Conservation (phyloP, 2,329 filamentous ascomycete genomes). For the Exophiala sp. region DNA sequence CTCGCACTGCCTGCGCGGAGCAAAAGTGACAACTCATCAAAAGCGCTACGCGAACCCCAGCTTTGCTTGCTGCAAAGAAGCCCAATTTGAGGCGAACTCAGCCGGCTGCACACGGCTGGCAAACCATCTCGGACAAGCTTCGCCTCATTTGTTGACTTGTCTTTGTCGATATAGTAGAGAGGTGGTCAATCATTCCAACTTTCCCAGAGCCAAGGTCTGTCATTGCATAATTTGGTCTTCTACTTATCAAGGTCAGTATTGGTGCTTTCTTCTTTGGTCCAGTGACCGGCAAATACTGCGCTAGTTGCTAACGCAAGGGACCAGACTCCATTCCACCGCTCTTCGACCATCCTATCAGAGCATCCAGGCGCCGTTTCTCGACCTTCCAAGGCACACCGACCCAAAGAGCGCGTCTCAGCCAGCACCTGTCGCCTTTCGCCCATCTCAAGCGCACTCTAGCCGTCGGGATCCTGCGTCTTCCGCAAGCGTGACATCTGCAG, state of each 20-base stretch:
- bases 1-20: slow-evolving; percentile 4
- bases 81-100: slow-evolving; percentile 36
- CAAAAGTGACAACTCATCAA: slow-evolving; percentile 43
- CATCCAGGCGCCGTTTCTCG: slow-evolving; percentile 14
- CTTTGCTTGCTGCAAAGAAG: slow-evolving; percentile 43
- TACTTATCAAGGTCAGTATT: slow-evolving; percentile 20
- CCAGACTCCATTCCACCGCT: slow-evolving; percentile 38
- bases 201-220: slow-evolving; percentile 8
- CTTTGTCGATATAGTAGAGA: slow-evolving; percentile 22
- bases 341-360: slow-evolving; percentile 43
- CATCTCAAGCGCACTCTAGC: slow-evolving; percentile 17
- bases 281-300: slow-evolving; percentile 43
- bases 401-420: slow-evolving; percentile 18
- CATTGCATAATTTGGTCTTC: slow-evolving; percentile 4
- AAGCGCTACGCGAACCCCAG: slow-evolving; percentile 33
- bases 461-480: slow-evolving; percentile 17
- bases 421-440: slow-evolving; percentile 8
- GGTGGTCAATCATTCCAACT: slow-evolving; percentile 16
- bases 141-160: slow-evolving; percentile 25
- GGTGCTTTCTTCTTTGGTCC: slow-evolving; percentile 31
- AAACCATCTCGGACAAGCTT: slow-evolving; percentile 19
- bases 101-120: slow-evolving; percentile 15
- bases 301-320: slow-evolving; percentile 42
- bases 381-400: slow-evolving; percentile 21
- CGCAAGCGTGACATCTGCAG: slow-evolving; percentile 20